A percentile compares a stretch with the other conserved stretches of the same genome.
phyloP scores from a whole-genome alignment of 31 red algal genomes.

The Asparagopsis taxiformis region DNA sequence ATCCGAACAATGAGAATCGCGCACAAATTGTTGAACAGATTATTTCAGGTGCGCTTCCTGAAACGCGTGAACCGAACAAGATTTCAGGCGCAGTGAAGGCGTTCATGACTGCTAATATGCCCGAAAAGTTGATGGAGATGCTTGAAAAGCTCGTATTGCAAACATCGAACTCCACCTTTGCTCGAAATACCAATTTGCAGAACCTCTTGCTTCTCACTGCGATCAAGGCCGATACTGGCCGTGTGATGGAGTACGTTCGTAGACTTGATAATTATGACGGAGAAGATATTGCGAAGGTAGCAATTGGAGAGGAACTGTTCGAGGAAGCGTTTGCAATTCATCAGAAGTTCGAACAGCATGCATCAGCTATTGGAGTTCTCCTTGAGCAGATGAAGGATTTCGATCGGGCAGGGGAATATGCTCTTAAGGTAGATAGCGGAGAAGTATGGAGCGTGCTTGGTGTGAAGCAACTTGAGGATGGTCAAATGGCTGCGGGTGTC shows the following conservation, averaged over 20 bases:
- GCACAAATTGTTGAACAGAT: conserved; percentile 89
- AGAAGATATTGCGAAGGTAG: conserved; percentile 85
- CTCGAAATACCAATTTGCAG: conserved; percentile 93
- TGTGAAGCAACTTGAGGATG: conserved; percentile 73
- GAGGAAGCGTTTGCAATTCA: conserved; percentile 97
- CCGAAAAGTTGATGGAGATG: conserved; percentile 93
- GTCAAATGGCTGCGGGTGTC: conserved; percentile 86
- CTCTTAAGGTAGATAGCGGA: conserved; percentile 76
- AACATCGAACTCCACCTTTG: conserved; percentile 78
- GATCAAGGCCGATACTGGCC: conserved; percentile 85
- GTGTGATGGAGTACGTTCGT: conserved; percentile 92
- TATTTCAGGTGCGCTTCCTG: conserved; percentile 84
- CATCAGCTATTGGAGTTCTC: conserved; percentile 67
- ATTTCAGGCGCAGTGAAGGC: conserved; percentile 91
- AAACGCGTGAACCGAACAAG: conserved; percentile 85
- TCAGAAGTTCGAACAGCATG: conserved; percentile 88
- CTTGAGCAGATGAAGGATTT: conserved; percentile 92
- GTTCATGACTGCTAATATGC: conserved; percentile 97
- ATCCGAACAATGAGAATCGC: conserved; percentile 83
- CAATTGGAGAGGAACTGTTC: conserved; percentile 74
- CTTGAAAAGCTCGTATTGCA: conserved; percentile 97
- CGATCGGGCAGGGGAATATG: conserved; percentile 81
- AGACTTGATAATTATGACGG: conserved; percentile 96
- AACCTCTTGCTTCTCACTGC: conserved; percentile 98
- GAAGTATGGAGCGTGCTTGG: conserved; percentile 94